Evolutionary conservation across 306 rosid species (phyloP), one percentile per base, ranked within the genome.

Genomic region (Glycine tomentella): DNA sequence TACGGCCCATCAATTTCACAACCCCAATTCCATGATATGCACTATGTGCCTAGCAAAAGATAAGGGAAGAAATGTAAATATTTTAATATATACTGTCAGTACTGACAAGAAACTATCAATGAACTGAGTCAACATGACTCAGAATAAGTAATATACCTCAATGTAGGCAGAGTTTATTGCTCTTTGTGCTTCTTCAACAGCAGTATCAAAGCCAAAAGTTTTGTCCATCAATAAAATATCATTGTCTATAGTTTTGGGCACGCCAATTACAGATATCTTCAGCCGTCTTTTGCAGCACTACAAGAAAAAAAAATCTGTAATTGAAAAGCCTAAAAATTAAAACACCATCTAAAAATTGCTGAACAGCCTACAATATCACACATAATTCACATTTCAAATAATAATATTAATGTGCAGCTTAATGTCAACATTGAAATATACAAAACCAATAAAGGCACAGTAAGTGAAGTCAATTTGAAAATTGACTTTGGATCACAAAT

Each of bases 1-100:
- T 93, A 75, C 99, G 99, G 45, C 99, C 99, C 99, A 96, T 96
- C 90, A 96, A 81, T 85, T 96, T 96, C 66, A 96, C 99, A 71
- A 93, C 13, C 68, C 99, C 99, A 66, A 96, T 86, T 51, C 99
- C 99, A 83, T 92, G 99, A 85, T 92, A 96, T 48, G 99, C 99
- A 81, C 99, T 96, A 79, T 96, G 98, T 72, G 99, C 99, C 99
- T 96, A 58, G 77, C 86, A 75, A 80, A 74, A 81, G 53, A 89
- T 53, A 78, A 74, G 46, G 74, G 44, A 80, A 83, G 51, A 71
- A 72, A 15, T 59, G 49, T 49, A 7, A 80, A 66, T 34, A 81
- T 67, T 42, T 84, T 63, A 25, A 25, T 25, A 42, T 64, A 76
- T 13, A 25, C 31, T 25, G 31, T 25, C 31, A 25, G 20, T 45